A percentile compares a stretch with the other conserved stretches of the same genome.
These are phyloP conservation scores for Talaromyces islandicus DNA, from an alignment of 2,329 filamentous ascomycete genomes.

Conservation along the genomic window DNA sequence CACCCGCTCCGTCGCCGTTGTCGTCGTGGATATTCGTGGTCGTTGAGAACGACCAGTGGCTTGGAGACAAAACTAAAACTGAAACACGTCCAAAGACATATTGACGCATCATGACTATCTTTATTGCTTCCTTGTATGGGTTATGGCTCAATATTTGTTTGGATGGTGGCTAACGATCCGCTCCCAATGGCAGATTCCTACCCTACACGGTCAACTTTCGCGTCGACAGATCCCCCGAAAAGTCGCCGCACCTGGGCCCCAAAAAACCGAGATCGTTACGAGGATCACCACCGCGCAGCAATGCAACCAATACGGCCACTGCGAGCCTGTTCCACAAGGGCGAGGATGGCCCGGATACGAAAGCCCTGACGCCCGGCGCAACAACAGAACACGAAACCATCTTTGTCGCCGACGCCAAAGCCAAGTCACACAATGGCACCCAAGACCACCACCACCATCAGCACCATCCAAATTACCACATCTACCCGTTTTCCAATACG, in stretches of 20 bases:
- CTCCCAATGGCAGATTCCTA: conserved; percentile 61
- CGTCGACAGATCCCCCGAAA: conserved; percentile 25
- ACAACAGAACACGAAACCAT: conserved; percentile 39
- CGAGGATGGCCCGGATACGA: conserved; percentile 16
- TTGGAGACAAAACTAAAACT: neutral
- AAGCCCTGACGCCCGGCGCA: conserved; percentile 33
- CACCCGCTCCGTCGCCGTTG: neutral
- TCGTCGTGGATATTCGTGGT: neutral
- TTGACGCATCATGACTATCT: conserved; percentile 49
- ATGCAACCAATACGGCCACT: conserved; percentile 10
- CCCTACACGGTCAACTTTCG: conserved; percentile 90
- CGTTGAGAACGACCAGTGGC: neutral
- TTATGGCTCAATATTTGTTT: neutral
- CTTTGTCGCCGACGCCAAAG: conserved; percentile 25
- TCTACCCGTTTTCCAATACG: conserved; percentile 24
- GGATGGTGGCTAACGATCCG: conserved; percentile 8
- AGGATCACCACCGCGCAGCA: conserved; percentile 2
- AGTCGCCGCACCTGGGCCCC: conserved; percentile 21
- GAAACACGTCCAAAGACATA: neutral
- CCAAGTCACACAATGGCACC: conserved; percentile 15
- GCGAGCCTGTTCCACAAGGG: conserved; percentile 30
- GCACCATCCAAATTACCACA: conserved; percentile 3
- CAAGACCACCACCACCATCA: neutral
- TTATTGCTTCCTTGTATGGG: conserved; percentile 55
- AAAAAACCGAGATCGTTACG: conserved; percentile 8